These are phyloP conservation scores for Passalora sequoiae DNA, from an alignment of 2,329 filamentous ascomycete genomes.

Conservation along the genomic window DNA sequence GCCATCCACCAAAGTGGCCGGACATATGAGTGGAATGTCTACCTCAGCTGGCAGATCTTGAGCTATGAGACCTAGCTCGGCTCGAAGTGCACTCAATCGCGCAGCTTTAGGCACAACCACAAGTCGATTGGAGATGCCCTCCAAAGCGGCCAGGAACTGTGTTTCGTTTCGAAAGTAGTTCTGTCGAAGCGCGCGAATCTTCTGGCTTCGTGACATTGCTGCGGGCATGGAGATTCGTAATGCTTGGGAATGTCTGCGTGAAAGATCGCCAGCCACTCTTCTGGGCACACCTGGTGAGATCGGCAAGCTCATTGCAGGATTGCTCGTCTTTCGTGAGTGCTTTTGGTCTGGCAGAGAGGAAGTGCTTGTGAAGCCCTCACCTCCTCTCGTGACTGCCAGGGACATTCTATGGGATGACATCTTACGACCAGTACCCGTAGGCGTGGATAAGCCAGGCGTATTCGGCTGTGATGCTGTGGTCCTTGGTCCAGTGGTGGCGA, in stretches of 20 bases:
- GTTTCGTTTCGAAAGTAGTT: constrained; percentile 81
- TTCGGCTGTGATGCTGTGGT: constrained; percentile 15
- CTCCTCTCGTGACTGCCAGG: constrained; percentile 28
- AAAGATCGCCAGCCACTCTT: constrained; percentile 33
- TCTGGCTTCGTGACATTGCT: constrained; percentile 61
- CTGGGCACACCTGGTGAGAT: constrained; percentile 40
- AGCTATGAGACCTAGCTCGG: constrained; percentile 73
- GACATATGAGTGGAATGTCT: constrained; percentile 76
- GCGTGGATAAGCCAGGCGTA: constrained; percentile 13
- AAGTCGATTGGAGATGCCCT: constrained; percentile 79
- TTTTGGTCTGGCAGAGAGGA: constrained; percentile 33
- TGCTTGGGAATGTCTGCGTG: constrained; percentile 53
- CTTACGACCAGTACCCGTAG: constrained; percentile 6
- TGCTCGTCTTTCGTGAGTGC: constrained; percentile 15
- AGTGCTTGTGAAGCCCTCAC: constrained; percentile 30
- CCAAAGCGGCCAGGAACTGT: constrained; percentile 71
- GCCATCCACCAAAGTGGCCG: constrained; percentile 66
- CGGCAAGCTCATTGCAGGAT: constrained; percentile 21
- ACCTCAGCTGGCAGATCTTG: constrained; percentile 79
- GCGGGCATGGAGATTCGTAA: constrained; percentile 54
- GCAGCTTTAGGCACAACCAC: constrained; percentile 77
- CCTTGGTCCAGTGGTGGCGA: constrained; percentile 22
- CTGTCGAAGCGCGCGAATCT: constrained; percentile 66
- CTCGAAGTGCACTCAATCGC: constrained; percentile 71
- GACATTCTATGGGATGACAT: constrained; percentile 29